Percentiles rank a stretch among this genome's conserved stretches.
Evolutionary conservation across 2,329 filamentous ascomycete species (phyloP).

Genomic region (Penicillium corylophilum): DNA sequence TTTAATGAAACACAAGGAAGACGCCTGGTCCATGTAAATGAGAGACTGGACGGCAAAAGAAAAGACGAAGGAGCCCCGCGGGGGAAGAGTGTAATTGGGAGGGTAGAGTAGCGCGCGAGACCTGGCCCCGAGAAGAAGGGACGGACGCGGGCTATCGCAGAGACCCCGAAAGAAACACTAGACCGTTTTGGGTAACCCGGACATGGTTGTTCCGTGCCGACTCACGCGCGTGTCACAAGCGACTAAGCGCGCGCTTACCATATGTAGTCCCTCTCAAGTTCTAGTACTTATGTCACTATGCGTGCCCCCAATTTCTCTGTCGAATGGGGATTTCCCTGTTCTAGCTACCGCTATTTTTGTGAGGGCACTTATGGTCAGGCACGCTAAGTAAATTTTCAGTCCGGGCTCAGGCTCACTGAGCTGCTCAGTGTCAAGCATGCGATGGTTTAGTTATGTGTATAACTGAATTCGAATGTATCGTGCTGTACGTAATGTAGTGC

Average conservation of each 20-base stretch:
- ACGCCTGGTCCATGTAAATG: slow-evolving; percentile 14
- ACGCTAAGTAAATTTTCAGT: no score
- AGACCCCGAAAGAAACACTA: slow-evolving; percentile 42
- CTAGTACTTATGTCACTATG: no score
- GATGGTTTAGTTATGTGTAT: no score
- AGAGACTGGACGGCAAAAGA: slow-evolving; percentile 16
- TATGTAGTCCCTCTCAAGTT: no score
- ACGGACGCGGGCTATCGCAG: slow-evolving; percentile 40
- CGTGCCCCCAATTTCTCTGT: no score
- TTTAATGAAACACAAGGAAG: slow-evolving; percentile 20
- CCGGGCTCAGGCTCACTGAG: no score
- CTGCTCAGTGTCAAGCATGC: no score
- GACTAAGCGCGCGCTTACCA: slow-evolving; percentile 5
- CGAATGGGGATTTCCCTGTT: no score
- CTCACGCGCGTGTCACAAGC: slow-evolving; percentile 14
- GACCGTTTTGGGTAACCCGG: slow-evolving; percentile 31
- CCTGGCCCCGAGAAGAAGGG: slow-evolving; percentile 2
- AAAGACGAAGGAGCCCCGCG: slow-evolving; percentile 13
- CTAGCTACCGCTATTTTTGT: no score
- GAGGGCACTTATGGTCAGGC: no score
- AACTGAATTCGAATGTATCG: no score
- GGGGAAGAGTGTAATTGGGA: slow-evolving; percentile 16
- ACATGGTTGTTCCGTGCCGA: slow-evolving; percentile 30
- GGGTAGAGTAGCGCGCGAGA: slow-evolving; percentile 22
- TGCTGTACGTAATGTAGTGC: no score